Evolutionary conservation across 345 rosid species (phyloP).

Genomic region (Citrus sp.): DNA sequence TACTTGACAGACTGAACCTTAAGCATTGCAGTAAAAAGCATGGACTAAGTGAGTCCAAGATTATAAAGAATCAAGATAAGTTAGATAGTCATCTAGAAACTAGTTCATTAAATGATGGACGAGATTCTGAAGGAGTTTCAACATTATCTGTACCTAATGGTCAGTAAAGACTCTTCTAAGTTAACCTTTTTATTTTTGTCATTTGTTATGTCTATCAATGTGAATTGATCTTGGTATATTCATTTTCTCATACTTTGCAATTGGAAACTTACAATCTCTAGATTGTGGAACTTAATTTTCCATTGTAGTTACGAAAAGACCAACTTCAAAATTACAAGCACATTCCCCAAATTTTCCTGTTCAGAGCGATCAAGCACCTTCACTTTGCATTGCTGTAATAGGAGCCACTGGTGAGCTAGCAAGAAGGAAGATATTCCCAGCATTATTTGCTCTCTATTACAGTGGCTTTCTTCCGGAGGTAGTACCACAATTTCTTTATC

Average conservation of each 20-base stretch:
- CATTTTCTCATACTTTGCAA: neutral
- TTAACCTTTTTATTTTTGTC: neutral
- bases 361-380: constrained; percentile 35
- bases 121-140: constrained; percentile 18
- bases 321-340: constrained; percentile 22
- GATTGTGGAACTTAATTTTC: constrained; percentile 16
- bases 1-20: neutral
- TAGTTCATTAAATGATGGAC: constrained; percentile 26
- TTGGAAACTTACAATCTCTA: neutral
- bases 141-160: constrained; percentile 15
- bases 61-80: constrained; percentile 30
- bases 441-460: constrained; percentile 69
- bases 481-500: constrained; percentile 5
- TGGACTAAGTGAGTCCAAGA: constrained; percentile 33
- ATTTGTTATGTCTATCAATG: neutral
- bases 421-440: constrained; percentile 60
- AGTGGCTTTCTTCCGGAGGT: constrained; percentile 86
- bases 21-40: constrained; percentile 23
- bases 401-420: constrained; percentile 87
- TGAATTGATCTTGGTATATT: neutral
- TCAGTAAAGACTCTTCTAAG: constrained; percentile 9
- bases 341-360: constrained; percentile 22
- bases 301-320: constrained; percentile 10
- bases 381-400: constrained; percentile 68
- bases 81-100: constrained; percentile 25